Percentiles rank a stretch among this genome's conserved stretches.
Evolutionary conservation across 129 eudicot genomes (phyloP).

Genomic region (Flaveria robusta): DNA sequence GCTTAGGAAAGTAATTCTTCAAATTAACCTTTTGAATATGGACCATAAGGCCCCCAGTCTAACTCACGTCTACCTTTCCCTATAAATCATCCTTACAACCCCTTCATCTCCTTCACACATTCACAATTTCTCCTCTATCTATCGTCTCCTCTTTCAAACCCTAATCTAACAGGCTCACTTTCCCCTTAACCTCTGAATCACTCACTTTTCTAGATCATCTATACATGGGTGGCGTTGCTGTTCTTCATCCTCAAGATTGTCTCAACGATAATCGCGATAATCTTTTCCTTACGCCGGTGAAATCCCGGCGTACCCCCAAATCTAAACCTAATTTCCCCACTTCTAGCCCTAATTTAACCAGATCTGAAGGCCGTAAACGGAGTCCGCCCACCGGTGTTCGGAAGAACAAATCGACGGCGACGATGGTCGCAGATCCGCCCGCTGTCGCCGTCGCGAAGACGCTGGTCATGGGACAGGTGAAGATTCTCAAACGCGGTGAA

Average conservation of each 20-base stretch:
- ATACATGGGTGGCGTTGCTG: constrained; percentile 47
- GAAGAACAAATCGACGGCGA: constrained; percentile 22
- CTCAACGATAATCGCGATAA: constrained; percentile 26
- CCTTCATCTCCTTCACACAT: constrained; percentile 26
- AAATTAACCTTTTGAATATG: no score
- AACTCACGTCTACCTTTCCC: constrained; percentile 5
- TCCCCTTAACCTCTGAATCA: background rate
- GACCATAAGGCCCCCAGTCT: background rate
- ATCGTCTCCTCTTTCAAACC: constrained; percentile 25
- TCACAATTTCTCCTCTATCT: background rate
- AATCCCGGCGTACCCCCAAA: constrained; percentile 35
- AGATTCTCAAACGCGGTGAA: constrained; percentile 61
- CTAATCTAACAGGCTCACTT: constrained; percentile 14
- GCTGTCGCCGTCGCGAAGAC: background rate
- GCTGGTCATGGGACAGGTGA: constrained; percentile 53
- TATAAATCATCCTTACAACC: constrained; percentile 22
- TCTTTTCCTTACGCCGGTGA: constrained; percentile 26
- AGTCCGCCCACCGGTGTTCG: constrained; percentile 33
- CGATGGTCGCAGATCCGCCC: constrained; percentile 26
- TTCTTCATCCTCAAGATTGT: constrained; percentile 50
- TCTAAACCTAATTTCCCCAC: constrained; percentile 28
- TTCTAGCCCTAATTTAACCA: constrained; percentile 33
- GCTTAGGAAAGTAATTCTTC: no score
- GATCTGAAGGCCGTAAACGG: constrained; percentile 41
- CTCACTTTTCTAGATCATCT: background rate